Base-by-base conservation (phyloP, 2,329 filamentous ascomycete genomes). In the Chaetomium olivaceum region DNA sequence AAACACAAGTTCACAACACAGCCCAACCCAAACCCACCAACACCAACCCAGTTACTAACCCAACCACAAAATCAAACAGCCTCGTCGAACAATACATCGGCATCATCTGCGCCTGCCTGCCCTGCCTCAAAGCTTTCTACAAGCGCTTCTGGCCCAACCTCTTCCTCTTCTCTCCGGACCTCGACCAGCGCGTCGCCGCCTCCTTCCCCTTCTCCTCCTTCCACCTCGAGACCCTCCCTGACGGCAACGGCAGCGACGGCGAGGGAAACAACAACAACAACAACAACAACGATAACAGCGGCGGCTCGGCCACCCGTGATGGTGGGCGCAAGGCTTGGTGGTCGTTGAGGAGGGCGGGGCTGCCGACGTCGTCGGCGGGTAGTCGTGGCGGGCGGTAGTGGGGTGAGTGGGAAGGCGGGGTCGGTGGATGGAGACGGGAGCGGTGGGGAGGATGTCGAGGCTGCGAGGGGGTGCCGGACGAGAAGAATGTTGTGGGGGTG, bases 71-170 rank as follows among this genome's bases (percentile, higher is more conserved):
- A 2, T 16, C 33, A 36, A 36, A 21, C 36, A 68, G 67, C 59
- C 51, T 68, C 33, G 67, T 68, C 16, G 67, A 68, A 51, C 46
- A 59, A 46, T 63, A 61, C 54, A 8, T 64, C 36, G 64, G 64
- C 55, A 46, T 68, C 12, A 48, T 66, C 58, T 68, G 64, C 55
- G 64, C 64, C 48, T 66, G 67, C 60, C 58, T 68, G 1, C 64
- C 64, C n/a, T 62, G 58, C 36, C 64, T 67, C 31, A 61, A 64
- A n/a, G 58, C 67, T 27, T 67, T 67, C 43, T n/a, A 7, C 39
- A 57, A 58, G 31, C 66, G 27, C 23, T 65, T 65, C 59, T 67
- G 61, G 56, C 62, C 66, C 31, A 61, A 39, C 56, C 27, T 51
- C 21, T 60, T 63, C 51, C 51, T 67, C 9, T 67, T 67, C 52